These are phyloP conservation scores for Dictyophora rubrovolvata DNA, from an alignment of 768 basidiomycete genomes.

Conservation along the genomic window DNA sequence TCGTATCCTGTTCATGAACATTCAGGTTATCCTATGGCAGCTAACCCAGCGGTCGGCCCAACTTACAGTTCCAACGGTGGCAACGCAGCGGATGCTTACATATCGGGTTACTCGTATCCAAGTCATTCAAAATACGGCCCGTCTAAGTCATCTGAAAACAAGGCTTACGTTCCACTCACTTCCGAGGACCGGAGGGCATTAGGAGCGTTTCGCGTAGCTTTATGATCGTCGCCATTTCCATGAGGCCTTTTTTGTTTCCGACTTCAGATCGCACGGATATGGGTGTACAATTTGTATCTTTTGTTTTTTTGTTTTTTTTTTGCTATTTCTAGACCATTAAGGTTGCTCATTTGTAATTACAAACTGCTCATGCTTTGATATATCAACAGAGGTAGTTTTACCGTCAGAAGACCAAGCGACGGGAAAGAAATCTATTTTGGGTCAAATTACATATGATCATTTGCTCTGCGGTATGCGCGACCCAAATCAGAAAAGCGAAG, in stretches of 20 bases:
- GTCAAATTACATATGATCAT: neutral
- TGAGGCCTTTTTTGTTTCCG: neutral
- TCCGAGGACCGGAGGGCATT: slow-evolving; percentile 51
- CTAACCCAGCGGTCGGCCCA: neutral
- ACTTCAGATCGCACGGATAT: too few species aligned
- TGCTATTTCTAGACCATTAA: neutral
- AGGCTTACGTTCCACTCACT: slow-evolving; percentile 31
- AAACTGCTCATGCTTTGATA: too few species aligned
- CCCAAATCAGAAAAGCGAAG: neutral
- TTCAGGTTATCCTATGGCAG: neutral
- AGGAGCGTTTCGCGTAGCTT: slow-evolving; percentile 42
- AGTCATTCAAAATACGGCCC: slow-evolving; percentile 18
- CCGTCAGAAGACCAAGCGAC: too few species aligned
- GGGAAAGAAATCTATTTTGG: neutral
- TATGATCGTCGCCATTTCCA: slow-evolving; percentile 22
- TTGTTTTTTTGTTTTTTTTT: neutral
- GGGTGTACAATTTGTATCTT: neutral
- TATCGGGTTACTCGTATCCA: neutral
- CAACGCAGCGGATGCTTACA: neutral
- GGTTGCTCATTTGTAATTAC: neutral
- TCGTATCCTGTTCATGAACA: slow-evolving; percentile 2
- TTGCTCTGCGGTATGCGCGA: neutral
- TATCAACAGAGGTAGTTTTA: too few species aligned
- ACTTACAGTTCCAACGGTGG: neutral
- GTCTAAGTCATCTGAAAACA: slow-evolving; percentile 14